Evolutionary conservation across 2,329 filamentous ascomycete species (phyloP), one percentile per base, ranked within the genome.

Genomic region (Ophidiomyces ophidiicola): DNA sequence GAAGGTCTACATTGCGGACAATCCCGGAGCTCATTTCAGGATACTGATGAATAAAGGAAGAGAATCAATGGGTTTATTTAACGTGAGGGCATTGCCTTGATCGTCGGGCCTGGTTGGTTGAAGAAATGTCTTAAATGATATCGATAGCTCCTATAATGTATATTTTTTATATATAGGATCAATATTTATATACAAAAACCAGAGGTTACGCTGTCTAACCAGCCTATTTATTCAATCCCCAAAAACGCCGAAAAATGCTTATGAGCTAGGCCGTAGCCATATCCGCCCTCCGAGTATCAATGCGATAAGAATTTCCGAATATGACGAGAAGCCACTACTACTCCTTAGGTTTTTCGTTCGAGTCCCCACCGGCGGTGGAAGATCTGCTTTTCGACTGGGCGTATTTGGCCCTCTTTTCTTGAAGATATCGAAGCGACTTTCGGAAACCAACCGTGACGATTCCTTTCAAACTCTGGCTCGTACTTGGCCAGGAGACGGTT

Each of bases 401-500:
- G 49, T 66, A 80, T 58, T 84, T 85, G 46, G 65, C 65, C 44
- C 78, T 66, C 69, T 98, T 98, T 58, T 96, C 90, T 30, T 71
- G 68, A 39, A 92, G 53, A 57, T 98, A 98, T 46, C 78, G 73
- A 66, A 73, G 71, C 4, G 79, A 80, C 51, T 78, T 74, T 5
- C 66, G 55, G 11, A 82, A 57, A 0, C 90, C 92, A 0, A 82
- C 78, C 2, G 86, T 96, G 31, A 94, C 59, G 1, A 82, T 58
- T 1, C 86, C 79, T 63, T 98, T 98, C 46, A 88, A 56, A 39
- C 78, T 90, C 61, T 98, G 88, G 4, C 78, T 78, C 2, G 83
- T 85, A 52, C 85, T 90, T 0, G 90, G 87, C 90, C 90, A 96
- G 41, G 76, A 74, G 51, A 96, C 84, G 0, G 92, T 96, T 56